Percentiles rank a stretch among this genome's conserved stretches.
phyloP scores from a whole-genome alignment of 352 stramenopile species.

The Phytophthora pistaciae region DNA sequence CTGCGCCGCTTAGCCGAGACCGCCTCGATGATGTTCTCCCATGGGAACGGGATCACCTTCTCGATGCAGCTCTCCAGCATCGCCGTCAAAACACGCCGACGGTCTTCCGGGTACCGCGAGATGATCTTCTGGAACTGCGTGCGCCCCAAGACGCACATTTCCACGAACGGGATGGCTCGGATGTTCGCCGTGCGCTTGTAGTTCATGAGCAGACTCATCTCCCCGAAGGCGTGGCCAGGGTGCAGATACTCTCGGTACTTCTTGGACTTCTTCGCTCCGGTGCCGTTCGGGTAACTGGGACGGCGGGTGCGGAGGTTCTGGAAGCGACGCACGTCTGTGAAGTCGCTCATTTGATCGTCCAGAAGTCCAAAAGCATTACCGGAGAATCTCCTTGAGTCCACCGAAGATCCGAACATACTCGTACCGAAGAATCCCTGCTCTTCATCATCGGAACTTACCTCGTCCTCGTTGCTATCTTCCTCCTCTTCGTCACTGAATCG shows the following conservation, averaged over 20 bases:
- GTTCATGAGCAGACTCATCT: conserved; percentile 15
- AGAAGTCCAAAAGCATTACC: background rate
- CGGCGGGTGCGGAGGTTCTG: background rate
- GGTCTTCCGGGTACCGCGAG: conserved; percentile 8
- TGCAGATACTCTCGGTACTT: conserved; percentile 5
- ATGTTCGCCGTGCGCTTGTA: conserved; percentile 12
- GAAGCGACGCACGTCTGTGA: background rate
- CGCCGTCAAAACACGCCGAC: background rate
- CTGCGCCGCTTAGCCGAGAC: conserved; percentile 1
- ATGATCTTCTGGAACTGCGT: conserved; percentile 8
- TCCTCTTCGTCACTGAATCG: background rate
- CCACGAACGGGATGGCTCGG: conserved; percentile 26
- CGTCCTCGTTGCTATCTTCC: background rate
- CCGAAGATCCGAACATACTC: background rate
- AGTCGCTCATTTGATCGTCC: background rate
- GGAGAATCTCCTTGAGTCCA: background rate
- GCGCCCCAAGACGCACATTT: conserved; percentile 19
- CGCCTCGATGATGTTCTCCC: conserved; percentile 8
- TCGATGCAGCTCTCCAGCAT: conserved; percentile 17
- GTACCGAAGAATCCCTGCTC: background rate
- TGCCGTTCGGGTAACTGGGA: background rate
- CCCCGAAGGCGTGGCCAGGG: background rate
- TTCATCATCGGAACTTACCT: background rate
- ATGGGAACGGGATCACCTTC: conserved; percentile 8
- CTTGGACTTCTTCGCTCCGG: background rate